Evolutionary conservation across 2,329 filamentous ascomycete species (phyloP).

Genomic region (Aspergillus costaricaensis): DNA sequence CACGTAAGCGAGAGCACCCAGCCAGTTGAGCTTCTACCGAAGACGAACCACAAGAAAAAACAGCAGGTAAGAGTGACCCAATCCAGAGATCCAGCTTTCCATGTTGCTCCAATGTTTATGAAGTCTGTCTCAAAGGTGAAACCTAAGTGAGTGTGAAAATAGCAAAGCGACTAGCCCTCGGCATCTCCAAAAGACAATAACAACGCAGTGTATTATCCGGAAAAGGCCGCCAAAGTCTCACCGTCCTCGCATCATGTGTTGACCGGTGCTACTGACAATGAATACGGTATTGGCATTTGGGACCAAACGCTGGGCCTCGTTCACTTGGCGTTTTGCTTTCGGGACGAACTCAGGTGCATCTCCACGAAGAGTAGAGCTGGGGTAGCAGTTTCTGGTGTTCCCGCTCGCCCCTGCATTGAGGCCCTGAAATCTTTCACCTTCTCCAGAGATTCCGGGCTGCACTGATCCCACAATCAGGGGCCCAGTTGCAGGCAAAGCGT

Average conservation of each 20-base stretch:
- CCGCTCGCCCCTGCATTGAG: neutral
- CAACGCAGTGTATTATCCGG: neutral
- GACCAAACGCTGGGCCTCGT: too few species aligned
- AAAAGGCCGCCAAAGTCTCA: neutral
- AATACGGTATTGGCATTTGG: neutral
- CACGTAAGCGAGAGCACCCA: neutral
- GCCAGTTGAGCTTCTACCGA: neutral
- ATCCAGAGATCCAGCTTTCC: neutral
- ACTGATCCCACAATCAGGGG: too few species aligned
- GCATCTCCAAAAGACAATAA: neutral
- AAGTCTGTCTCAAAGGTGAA: neutral
- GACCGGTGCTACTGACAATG: conserved; percentile 7
- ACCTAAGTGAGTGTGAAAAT: neutral
- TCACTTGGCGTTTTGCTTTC: conserved; percentile 2
- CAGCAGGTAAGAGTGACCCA: neutral
- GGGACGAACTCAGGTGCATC: conserved; percentile 28
- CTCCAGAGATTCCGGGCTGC: neutral
- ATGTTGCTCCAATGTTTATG: neutral
- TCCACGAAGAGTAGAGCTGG: conserved; percentile 18
- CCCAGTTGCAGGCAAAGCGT: too few species aligned
- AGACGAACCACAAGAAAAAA: neutral
- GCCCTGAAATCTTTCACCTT: neutral
- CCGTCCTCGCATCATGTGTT: neutral
- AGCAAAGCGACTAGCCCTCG: neutral
- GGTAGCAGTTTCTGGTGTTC: neutral